A percentile compares a stretch with the other conserved stretches of the same genome.
Evolutionary conservation across 2,329 filamentous ascomycete genomes (phyloP).

Genomic region (Fusarium veterinarium): DNA sequence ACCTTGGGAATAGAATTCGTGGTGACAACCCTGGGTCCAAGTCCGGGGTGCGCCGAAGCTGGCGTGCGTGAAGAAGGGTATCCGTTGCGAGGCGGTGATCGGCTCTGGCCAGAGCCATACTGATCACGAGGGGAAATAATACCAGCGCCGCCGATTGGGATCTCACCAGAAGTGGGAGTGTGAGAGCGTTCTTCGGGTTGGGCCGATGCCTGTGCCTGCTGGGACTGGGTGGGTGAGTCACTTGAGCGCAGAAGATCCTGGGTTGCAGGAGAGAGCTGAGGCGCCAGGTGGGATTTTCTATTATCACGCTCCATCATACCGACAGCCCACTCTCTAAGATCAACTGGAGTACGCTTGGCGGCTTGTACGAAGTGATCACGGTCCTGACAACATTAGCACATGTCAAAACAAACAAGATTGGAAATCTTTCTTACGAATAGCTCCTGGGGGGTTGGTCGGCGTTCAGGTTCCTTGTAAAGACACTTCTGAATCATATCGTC

Average conservation of each 20-base stretch:
- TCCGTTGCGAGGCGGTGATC: conserved; percentile 65
- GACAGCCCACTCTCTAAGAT: conserved; percentile 92
- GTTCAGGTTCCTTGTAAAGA: conserved; percentile 87
- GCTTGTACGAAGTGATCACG: conserved; percentile 95
- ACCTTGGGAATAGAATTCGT: conserved; percentile 66
- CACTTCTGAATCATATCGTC: conserved; percentile 99
- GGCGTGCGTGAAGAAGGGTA: conserved; percentile 58
- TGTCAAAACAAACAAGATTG: not conserved
- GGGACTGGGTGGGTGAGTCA: conserved; percentile 66
- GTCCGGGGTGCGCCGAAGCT: conserved; percentile 58
- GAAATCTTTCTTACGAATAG: conserved; percentile 76
- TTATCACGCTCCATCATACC: conserved; percentile 95
- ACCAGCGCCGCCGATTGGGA: conserved; percentile 70
- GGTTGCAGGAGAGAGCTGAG: conserved; percentile 81
- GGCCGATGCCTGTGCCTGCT: conserved; percentile 52
- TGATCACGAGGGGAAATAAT: conserved; percentile 67
- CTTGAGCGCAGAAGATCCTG: conserved; percentile 77
- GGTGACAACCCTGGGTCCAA: conserved; percentile 63
- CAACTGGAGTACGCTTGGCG: conserved; percentile 94
- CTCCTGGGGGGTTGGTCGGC: conserved; percentile 91
- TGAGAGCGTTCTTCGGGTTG: conserved; percentile 58
- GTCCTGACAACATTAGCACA: conserved; percentile 67
- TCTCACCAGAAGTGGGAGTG: conserved; percentile 78
- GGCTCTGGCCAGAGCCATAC: conserved; percentile 57
- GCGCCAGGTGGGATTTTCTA: conserved; percentile 91